Base-by-base conservation (phyloP, 2,329 filamentous ascomycete genomes). In the Cucurbitaria berberidis region DNA sequence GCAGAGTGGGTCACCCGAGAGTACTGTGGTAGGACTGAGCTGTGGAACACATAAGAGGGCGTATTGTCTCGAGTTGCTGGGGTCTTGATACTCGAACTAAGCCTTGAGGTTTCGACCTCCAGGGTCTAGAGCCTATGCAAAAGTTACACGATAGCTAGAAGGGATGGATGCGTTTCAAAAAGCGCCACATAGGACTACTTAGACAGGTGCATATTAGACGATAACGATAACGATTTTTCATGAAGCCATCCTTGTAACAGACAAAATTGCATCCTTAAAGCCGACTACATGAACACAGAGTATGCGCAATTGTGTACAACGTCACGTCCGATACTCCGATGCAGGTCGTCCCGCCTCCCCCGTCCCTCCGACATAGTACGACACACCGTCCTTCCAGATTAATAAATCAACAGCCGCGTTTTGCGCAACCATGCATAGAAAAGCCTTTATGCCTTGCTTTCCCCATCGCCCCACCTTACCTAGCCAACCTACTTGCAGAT, bases 401-500 rank as follows among this genome's bases (percentile, higher is more conserved):
- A 4, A n/a, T n/a, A 13, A 13, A 30, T 30, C 29, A 30, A 13
- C 29, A 30, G 15, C 29, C 29, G 15, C 29, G 6, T 13, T 34
- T 34, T n/a, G 30, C 8, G 30, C 30, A n/a, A n/a, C 30, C 30
- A 15, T 34, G 30, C 30, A 34, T 16, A n/a, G 35, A 39, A 24
- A n/a, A 22, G 18, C 36, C 19, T 24, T 24, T n/a, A 27, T 4
- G 16, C 40, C 22, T 18, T n/a, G 8, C 35, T 15, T 39, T 39
- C 18, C 35, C 35, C 35, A 15, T 34, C 35, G 21, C 35, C 30
- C 30, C 13, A 34, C 18, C 15, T 13, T 30, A 15, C 26, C 16
- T 26, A 24, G 24, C 40, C n/a, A 24, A 42, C 24, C 29, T 42
- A 24, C 35, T 15, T 45, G 51, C 47, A 45, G 39, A 53, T 48